These are phyloP conservation scores for Spergularia marina DNA, from an alignment of 148 eudicot genomes.

Conservation along the genomic window DNA sequence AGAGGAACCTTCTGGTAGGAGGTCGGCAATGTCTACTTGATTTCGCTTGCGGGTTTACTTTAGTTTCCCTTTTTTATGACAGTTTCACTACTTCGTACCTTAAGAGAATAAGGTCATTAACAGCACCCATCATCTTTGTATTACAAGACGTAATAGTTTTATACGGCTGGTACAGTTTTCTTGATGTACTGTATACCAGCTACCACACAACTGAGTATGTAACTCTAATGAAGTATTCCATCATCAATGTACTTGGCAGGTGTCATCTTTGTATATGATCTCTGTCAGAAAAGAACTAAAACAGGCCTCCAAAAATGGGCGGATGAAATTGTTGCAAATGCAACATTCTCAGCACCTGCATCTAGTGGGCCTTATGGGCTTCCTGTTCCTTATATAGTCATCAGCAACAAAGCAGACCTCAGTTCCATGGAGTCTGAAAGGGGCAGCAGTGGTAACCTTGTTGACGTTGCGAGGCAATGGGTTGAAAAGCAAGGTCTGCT, in stretches of 20 bases:
- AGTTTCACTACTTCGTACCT: too few relatives aligned
- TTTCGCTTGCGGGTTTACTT: too few relatives aligned
- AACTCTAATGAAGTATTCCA: background rate
- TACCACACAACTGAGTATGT: background rate
- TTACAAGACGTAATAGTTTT: background rate
- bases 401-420: constrained; percentile 87
- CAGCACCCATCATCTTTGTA: background rate
- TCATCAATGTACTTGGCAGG: constrained; percentile 38
- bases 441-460: constrained; percentile 92
- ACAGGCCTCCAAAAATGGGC: constrained; percentile 85
- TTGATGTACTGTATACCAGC: background rate
- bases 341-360: constrained; percentile 82
- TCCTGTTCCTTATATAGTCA: constrained; percentile 80
- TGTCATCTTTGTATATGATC: constrained; percentile 81
- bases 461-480: constrained; percentile 86
- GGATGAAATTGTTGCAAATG: constrained; percentile 65
- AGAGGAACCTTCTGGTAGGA: too few relatives aligned
- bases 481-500: constrained; percentile 95
- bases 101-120: background rate
- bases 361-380: constrained; percentile 87
- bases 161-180: constrained; percentile 3
- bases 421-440: constrained; percentile 59
- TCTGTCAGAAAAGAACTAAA: constrained; percentile 76
- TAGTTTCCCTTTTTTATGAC: too few relatives aligned
- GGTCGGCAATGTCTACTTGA: too few relatives aligned